A percentile compares a stretch with the other conserved stretches of the same genome.
Evolutionary conservation across 345 rosid genomes (phyloP).

Genomic region (Capsella bursapastoris): DNA sequence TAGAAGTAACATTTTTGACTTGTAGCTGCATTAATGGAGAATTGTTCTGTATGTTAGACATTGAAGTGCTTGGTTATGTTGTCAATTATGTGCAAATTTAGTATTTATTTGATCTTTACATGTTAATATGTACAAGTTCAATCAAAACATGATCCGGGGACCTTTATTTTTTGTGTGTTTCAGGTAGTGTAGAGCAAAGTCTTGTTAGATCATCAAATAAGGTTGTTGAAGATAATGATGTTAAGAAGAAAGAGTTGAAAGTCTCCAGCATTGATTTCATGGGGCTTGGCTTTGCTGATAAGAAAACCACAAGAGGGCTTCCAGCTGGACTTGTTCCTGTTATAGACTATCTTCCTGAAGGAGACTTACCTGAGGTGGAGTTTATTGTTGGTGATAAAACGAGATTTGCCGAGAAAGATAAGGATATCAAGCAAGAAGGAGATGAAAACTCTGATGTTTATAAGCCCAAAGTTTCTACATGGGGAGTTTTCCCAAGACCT

Average conservation of each 20-base stretch:
- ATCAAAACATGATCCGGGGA: slow-evolving; percentile 27
- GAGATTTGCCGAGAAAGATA: slow-evolving; percentile 51
- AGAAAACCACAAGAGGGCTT: slow-evolving; percentile 67
- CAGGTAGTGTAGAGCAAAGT: slow-evolving; percentile 51
- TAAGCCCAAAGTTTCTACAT: slow-evolving; percentile 87
- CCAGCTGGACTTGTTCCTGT: slow-evolving; percentile 80
- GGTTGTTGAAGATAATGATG: slow-evolving; percentile 38
- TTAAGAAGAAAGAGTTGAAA: slow-evolving; percentile 51
- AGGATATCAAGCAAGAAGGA: slow-evolving; percentile 43
- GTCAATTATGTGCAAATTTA: no score
- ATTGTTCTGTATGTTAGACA: background rate
- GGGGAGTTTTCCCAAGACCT: slow-evolving; percentile 95
- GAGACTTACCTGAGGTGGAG: slow-evolving; percentile 77
- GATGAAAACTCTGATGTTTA: slow-evolving; percentile 61
- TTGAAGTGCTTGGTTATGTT: background rate
- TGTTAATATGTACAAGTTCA: background rate
- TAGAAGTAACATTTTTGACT: background rate
- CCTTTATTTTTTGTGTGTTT: slow-evolving; percentile 34
- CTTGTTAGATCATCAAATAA: slow-evolving; percentile 37
- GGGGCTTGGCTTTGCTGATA: slow-evolving; percentile 86
- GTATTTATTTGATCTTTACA: background rate
- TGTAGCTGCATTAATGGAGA: background rate
- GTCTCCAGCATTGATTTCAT: slow-evolving; percentile 74
- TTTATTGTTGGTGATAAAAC: slow-evolving; percentile 80
- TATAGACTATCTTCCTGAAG: slow-evolving; percentile 62